A percentile compares a stretch with the other conserved stretches of the same genome.
phyloP scores from a whole-genome alignment of 1,284 basidiomycete species.

The Meira nashicola region DNA sequence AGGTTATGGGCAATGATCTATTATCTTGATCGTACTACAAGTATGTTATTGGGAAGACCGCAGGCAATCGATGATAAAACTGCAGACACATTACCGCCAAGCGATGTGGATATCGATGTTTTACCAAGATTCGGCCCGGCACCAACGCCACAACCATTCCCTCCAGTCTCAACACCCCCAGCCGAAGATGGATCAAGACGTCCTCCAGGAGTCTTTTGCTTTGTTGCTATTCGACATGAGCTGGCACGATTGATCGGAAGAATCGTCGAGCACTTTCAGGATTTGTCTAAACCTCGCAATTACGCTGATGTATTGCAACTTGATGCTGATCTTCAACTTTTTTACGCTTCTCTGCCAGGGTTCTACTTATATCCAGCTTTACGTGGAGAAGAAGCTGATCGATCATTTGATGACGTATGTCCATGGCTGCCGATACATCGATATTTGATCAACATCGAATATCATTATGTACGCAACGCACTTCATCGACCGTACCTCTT shows the following conservation, averaged over 20 bases:
- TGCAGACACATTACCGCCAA: constrained; percentile 73
- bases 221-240: constrained; percentile 77
- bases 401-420: constrained; percentile 35
- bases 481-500: constrained; percentile 45
- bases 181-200: constrained; percentile 24
- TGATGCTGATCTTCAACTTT: constrained; percentile 78
- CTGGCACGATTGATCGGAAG: constrained; percentile 80
- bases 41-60: constrained; percentile 76
- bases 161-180: constrained; percentile 20
- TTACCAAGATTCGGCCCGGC: constrained; percentile 49
- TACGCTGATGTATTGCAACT: constrained; percentile 78
- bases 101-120: constrained; percentile 69
- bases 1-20: constrained; percentile 90
- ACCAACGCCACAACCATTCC: constrained; percentile 11
- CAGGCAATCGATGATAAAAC: constrained; percentile 69
- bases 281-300: constrained; percentile 68
- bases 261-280: constrained; percentile 92
- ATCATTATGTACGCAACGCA: constrained; percentile 45
- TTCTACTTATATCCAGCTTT: constrained; percentile 65
- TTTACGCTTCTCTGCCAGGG: constrained; percentile 70
- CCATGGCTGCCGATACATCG: constrained; percentile 43
- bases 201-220: constrained; percentile 76
- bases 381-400: constrained; percentile 44
- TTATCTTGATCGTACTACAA: constrained; percentile 84
- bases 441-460: constrained; percentile 46